These are phyloP conservation scores for Coelastrella sp. DNA, from an alignment of 139 green algal species.

Conservation along the genomic window DNA sequence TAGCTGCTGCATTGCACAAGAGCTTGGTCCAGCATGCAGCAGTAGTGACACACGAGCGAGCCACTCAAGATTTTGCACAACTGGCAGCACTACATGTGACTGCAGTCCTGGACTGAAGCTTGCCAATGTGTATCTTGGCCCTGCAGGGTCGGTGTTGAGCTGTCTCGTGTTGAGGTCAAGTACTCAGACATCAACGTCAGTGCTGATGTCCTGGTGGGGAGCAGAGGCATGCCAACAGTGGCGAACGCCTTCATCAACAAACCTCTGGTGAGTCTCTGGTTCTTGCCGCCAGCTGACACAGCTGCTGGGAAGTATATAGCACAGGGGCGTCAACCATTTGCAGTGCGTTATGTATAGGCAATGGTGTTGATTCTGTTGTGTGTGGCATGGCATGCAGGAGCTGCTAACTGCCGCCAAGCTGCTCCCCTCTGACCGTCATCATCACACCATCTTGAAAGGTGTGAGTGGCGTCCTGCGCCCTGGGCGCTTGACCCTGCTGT, in stretches of 20 bases:
- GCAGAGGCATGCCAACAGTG: constrained; percentile 46
- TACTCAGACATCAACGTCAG: constrained; percentile 49
- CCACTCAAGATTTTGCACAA: no score
- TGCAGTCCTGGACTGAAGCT: no score
- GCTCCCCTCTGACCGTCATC: constrained; percentile 12
- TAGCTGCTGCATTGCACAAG: not conserved
- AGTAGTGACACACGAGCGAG: no score
- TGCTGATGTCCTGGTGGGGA: constrained; percentile 49
- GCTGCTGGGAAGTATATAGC: no score
- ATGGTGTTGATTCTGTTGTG: no score
- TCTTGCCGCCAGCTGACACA: not conserved
- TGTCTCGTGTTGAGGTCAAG: constrained; percentile 45
- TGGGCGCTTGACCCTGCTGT: constrained; percentile 70
- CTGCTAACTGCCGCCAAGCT: constrained; percentile 20
- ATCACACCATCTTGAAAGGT: constrained; percentile 46
- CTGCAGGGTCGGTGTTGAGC: constrained; percentile 49
- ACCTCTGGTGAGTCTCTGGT: not conserved
- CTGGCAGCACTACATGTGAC: no score
- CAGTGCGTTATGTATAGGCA: no score
- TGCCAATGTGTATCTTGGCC: no score
- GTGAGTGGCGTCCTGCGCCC: constrained; percentile 51
- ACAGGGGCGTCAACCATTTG: no score
- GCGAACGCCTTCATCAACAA: constrained; percentile 53
- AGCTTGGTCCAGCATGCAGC: not conserved
- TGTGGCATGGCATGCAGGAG: constrained; percentile 6